These are phyloP conservation scores for Pythium chondricola DNA, from an alignment of 352 stramenopile species.

Conservation along the genomic window DNA sequence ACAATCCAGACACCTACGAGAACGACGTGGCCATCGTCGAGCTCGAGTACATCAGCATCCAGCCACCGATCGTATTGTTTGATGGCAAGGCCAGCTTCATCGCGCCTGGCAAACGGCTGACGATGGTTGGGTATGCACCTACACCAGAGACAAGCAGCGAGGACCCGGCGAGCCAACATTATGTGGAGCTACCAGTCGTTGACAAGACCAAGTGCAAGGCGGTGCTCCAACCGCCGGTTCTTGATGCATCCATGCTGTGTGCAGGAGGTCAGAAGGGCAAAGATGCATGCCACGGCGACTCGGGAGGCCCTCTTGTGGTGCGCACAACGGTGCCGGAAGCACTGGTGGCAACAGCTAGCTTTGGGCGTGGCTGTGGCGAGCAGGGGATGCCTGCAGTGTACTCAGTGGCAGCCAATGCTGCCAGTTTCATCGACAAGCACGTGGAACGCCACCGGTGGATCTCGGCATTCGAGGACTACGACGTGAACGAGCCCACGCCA, in stretches of 20 bases:
- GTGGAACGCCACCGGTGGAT: slow-evolving; percentile 21
- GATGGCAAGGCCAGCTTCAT: slow-evolving; percentile 1
- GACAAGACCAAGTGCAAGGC: slow-evolving; percentile 16
- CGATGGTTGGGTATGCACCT: slow-evolving; percentile 16
- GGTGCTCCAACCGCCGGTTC: slow-evolving; percentile 3
- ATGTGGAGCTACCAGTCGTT: slow-evolving; percentile 22
- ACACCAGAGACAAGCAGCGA: neutral
- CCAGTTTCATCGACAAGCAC: slow-evolving; percentile 26
- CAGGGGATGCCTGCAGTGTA: slow-evolving; percentile 30
- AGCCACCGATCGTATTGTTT: slow-evolving; percentile 25
- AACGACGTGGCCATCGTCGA: slow-evolving; percentile 35
- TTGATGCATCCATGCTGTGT: slow-evolving; percentile 27
- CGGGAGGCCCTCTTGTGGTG: slow-evolving; percentile 26
- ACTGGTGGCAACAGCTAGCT: slow-evolving; percentile 30
- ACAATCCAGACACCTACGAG: slow-evolving; percentile 11
- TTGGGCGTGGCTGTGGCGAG: slow-evolving; percentile 26
- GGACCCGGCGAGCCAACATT: slow-evolving; percentile 5
- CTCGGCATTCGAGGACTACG: neutral
- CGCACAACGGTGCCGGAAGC: neutral
- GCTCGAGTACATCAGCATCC: slow-evolving; percentile 34
- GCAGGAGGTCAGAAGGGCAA: slow-evolving; percentile 29
- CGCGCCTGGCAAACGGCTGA: slow-evolving; percentile 5
- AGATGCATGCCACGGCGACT: slow-evolving; percentile 36
- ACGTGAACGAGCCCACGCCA: neutral
- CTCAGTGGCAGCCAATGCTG: slow-evolving; percentile 15